Conservation (phyloP, 2,329 filamentous ascomycete genomes). For the Keithomyces neogunnii region DNA sequence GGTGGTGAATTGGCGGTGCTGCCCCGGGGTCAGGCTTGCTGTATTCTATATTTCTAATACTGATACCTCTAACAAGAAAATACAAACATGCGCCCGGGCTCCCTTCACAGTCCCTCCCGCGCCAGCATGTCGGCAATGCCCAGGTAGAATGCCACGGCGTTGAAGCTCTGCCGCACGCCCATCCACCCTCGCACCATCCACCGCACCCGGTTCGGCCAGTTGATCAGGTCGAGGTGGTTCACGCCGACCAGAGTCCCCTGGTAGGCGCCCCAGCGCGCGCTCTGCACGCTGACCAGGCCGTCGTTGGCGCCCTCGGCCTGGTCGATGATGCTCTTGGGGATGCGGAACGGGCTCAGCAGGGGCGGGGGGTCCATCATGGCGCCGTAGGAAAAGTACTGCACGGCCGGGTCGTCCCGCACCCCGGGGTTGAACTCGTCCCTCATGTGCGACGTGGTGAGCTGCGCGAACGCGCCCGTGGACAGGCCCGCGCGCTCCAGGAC, state of each 20-base stretch:
- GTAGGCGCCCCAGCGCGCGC: slow-evolving; percentile 54
- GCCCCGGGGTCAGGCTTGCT: slow-evolving; percentile 12
- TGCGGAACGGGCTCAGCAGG: slow-evolving; percentile 56
- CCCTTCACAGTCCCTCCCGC: slow-evolving; percentile 45
- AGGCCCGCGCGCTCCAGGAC: slow-evolving; percentile 42
- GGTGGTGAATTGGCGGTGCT: too few relatives aligned
- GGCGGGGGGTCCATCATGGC: slow-evolving; percentile 39
- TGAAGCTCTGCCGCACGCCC: slow-evolving; percentile 51
- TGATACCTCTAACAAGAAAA: slow-evolving; percentile 11
- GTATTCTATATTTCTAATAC: slow-evolving; percentile 15
- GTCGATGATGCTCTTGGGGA: slow-evolving; percentile 41
- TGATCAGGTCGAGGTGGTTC: slow-evolving; percentile 57
- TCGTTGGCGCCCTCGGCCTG: slow-evolving; percentile 52
- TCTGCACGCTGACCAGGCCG: slow-evolving; percentile 58
- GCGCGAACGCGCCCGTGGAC: slow-evolving; percentile 51
- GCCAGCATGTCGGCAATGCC: slow-evolving; percentile 63
- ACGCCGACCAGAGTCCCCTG: slow-evolving; percentile 54
- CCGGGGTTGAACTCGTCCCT: slow-evolving; percentile 47
- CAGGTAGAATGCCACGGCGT: slow-evolving; percentile 59
- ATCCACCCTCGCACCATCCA: slow-evolving; percentile 45
- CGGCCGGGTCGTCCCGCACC: slow-evolving; percentile 42
- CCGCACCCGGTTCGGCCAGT: slow-evolving; percentile 55
- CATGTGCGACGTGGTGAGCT: slow-evolving; percentile 54
- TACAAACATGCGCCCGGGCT: too few relatives aligned
- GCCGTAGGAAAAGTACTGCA: slow-evolving; percentile 56